These are phyloP conservation scores for Bolboschoenoplectus hybrid DNA, from an alignment of 202 grass and related monocot species.

Conservation along the genomic window DNA sequence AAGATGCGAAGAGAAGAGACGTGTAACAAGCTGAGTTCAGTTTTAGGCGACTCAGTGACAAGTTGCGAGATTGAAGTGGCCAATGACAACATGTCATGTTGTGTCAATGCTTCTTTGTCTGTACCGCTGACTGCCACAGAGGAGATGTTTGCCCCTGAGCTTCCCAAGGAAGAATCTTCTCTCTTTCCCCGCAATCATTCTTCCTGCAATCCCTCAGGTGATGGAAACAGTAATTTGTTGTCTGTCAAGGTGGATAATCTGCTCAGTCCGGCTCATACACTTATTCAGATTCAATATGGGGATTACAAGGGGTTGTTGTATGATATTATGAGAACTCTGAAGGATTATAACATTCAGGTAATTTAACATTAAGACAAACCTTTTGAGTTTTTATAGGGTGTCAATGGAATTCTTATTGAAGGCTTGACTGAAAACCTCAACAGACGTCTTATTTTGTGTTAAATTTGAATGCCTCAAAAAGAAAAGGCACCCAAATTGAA, in stretches of 20 bases:
- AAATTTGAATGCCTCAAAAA: background rate
- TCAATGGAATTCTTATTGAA: background rate
- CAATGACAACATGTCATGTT: conserved; percentile 50
- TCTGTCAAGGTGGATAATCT: conserved; percentile 68
- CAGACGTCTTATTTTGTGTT: background rate
- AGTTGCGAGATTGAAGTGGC: conserved; percentile 59
- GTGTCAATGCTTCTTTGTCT: conserved; percentile 51
- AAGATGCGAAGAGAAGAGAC: conserved; percentile 69
- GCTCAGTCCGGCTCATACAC: conserved; percentile 65
- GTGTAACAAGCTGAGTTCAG: conserved; percentile 49
- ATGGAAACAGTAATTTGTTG: background rate
- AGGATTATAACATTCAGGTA: conserved; percentile 91
- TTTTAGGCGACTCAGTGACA: conserved; percentile 60
- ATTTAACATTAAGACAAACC: conserved; percentile 2
- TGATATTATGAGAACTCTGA: conserved; percentile 83
- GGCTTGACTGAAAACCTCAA: background rate
- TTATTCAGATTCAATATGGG: conserved; percentile 74
- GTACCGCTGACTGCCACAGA: conserved; percentile 46
- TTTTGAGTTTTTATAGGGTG: background rate
- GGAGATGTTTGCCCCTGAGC: conserved; percentile 49
- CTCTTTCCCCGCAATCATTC: background rate
- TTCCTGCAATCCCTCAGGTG: background rate
- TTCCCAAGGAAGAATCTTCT: conserved; percentile 46
- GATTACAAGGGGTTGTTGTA: conserved; percentile 79
- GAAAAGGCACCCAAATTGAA: background rate